phyloP scores from a whole-genome alignment of 768 basidiomycete species.

The Agaricus blazei region DNA sequence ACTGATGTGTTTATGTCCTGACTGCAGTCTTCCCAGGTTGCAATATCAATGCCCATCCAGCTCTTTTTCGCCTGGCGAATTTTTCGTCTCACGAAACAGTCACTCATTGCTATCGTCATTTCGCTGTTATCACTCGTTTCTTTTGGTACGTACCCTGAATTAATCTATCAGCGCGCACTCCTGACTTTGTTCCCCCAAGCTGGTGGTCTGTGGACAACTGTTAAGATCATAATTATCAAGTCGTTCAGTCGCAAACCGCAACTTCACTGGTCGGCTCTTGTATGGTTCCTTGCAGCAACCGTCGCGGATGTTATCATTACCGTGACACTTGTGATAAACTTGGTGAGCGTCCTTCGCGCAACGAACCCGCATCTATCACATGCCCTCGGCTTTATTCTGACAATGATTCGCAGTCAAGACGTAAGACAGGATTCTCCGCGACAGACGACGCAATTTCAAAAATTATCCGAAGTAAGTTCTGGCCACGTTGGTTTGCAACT shows the following conservation, averaged over 20 bases:
- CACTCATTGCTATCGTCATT: slow-evolving; percentile 27
- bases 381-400: background rate
- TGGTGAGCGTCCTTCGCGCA: slow-evolving; percentile 22
- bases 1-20: background rate
- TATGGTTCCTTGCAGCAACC: slow-evolving; percentile 40
- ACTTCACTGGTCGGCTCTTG: slow-evolving; percentile 36
- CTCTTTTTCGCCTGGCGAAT: slow-evolving; percentile 43
- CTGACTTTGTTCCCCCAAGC: slow-evolving; percentile 15
- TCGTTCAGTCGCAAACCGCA: slow-evolving; percentile 36
- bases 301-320: slow-evolving; percentile 39
- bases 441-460: slow-evolving; percentile 37
- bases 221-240: slow-evolving; percentile 27
- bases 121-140: slow-evolving; percentile 29
- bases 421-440: slow-evolving; percentile 36
- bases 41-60: slow-evolving; percentile 43
- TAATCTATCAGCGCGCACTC: background rate
- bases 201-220: slow-evolving; percentile 38
- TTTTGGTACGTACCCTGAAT: slow-evolving; percentile 18
- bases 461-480: slow-evolving; percentile 25
- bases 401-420: slow-evolving; percentile 20
- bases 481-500: background rate
- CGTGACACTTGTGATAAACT: slow-evolving; percentile 27
- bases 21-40: slow-evolving; percentile 20
- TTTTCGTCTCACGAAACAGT: slow-evolving; percentile 32
- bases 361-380: no score